Conservation (phyloP, 257 asterid species). For the Rauvolfia tetraphylla region DNA sequence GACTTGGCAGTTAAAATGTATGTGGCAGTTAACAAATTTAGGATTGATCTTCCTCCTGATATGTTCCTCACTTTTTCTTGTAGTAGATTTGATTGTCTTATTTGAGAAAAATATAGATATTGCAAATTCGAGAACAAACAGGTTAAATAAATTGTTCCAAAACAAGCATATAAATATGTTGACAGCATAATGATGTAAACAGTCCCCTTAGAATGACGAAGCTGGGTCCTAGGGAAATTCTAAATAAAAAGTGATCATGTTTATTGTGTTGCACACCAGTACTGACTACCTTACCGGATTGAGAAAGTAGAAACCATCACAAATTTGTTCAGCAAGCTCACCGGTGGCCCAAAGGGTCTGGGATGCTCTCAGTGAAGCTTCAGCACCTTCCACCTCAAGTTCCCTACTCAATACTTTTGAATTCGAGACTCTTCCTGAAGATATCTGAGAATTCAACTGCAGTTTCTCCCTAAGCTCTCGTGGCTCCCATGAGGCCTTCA, state of each 20-base stretch:
- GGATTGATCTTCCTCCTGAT: background rate
- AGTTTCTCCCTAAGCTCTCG: slow-evolving; percentile 56
- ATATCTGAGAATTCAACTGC: slow-evolving; percentile 48
- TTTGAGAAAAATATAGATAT: background rate
- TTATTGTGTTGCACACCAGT: background rate
- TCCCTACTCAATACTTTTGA: slow-evolving; percentile 40
- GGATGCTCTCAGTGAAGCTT: slow-evolving; percentile 54
- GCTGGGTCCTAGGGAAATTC: background rate
- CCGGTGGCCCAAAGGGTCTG: slow-evolving; percentile 89
- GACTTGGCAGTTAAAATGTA: background rate
- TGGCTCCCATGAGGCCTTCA: slow-evolving; percentile 62
- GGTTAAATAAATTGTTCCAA: background rate
- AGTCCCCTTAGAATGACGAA: background rate
- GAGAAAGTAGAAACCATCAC: slow-evolving; percentile 88
- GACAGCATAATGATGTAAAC: background rate
- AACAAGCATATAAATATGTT: background rate
- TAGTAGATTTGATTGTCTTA: background rate
- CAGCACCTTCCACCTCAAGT: slow-evolving; percentile 37
- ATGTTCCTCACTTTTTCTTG: background rate
- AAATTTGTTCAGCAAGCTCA: slow-evolving; percentile 68
- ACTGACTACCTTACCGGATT: slow-evolving; percentile 70
- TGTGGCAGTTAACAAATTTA: background rate
- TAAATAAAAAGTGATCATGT: background rate
- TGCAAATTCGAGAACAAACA: background rate
- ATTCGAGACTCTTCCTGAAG: slow-evolving; percentile 45